Evolutionary conservation across 2,329 filamentous ascomycete species (phyloP).

Genomic region (Scedosporium dehoogii): DNA sequence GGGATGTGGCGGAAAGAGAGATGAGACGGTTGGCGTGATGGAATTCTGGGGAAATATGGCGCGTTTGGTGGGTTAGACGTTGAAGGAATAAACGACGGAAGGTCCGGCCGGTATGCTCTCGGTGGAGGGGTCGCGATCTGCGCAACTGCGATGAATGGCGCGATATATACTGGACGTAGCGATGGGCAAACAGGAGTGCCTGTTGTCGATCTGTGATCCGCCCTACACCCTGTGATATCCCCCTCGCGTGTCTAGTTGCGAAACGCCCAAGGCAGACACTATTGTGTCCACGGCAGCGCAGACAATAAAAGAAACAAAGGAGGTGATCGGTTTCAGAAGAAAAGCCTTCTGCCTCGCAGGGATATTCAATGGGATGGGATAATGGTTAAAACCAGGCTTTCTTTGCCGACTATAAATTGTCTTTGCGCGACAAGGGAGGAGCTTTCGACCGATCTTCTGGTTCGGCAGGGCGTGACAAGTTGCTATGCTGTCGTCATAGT

Average conservation of each 20-base stretch:
- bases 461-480: neutral
- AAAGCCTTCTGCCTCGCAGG: neutral
- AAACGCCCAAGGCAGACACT: neutral
- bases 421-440: neutral
- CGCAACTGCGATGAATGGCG: neutral
- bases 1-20: neutral
- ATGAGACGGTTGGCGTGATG: too few species aligned
- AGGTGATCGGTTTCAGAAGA: neutral
- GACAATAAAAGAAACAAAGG: slow-evolving; percentile 11
- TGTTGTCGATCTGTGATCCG: neutral
- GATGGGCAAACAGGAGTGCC: neutral
- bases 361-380: neutral
- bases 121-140: neutral
- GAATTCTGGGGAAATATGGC: too few species aligned
- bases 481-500: neutral
- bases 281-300: slow-evolving; percentile 4
- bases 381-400: neutral
- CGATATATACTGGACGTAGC: neutral
- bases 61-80: too few species aligned
- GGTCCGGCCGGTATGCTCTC: neutral
- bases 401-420: neutral
- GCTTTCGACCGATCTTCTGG: neutral
- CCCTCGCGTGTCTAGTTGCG: neutral
- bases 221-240: neutral
- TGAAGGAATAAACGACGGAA: neutral